phyloP scores from a whole-genome alignment of 2,329 filamentous ascomycete genomes.

The Fusarium penzigii region DNA sequence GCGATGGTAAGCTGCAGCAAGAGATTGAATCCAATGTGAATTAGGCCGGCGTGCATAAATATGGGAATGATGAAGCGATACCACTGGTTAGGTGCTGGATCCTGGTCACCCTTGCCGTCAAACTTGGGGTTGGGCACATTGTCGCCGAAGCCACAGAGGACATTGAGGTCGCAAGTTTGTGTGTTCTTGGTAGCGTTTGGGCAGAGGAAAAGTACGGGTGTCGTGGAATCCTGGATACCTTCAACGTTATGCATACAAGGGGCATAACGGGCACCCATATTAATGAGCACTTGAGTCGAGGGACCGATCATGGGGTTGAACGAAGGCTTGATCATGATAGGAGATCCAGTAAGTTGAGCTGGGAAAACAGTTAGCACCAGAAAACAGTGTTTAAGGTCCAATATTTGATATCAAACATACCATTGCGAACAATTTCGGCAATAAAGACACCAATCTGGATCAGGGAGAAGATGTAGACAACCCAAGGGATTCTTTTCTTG shows the following conservation, averaged over 20 bases:
- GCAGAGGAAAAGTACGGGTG: slow-evolving; percentile 70
- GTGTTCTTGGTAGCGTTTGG: slow-evolving; percentile 72
- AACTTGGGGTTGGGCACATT: slow-evolving; percentile 63
- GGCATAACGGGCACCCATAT: slow-evolving; percentile 91
- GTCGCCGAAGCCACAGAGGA: slow-evolving; percentile 82
- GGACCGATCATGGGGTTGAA: slow-evolving; percentile 99
- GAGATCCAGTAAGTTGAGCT: slow-evolving; percentile 76
- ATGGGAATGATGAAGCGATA: slow-evolving; percentile 95
- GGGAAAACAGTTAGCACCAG: slow-evolving; percentile 11
- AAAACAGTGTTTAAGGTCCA: neutral
- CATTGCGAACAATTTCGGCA: slow-evolving; percentile 81
- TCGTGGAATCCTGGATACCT: slow-evolving; percentile 58
- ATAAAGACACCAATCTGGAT: slow-evolving; percentile 86
- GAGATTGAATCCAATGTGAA: slow-evolving; percentile 96
- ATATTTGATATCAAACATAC: slow-evolving; percentile 47
- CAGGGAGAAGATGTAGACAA: slow-evolving; percentile 77
- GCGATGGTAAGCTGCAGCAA: slow-evolving; percentile 87
- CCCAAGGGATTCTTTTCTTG: slow-evolving; percentile 67
- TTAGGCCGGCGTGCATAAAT: slow-evolving; percentile 89
- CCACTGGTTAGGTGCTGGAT: slow-evolving; percentile 84
- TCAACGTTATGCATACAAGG: slow-evolving; percentile 91
- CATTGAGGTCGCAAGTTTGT: slow-evolving; percentile 67
- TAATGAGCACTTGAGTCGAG: slow-evolving; percentile 86
- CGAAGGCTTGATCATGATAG: slow-evolving; percentile 75
- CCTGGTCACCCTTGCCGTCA: slow-evolving; percentile 50